These are phyloP conservation scores for Cladophialophora bantiana DNA, from an alignment of 2,329 filamentous ascomycete species.

Conservation along the genomic window DNA sequence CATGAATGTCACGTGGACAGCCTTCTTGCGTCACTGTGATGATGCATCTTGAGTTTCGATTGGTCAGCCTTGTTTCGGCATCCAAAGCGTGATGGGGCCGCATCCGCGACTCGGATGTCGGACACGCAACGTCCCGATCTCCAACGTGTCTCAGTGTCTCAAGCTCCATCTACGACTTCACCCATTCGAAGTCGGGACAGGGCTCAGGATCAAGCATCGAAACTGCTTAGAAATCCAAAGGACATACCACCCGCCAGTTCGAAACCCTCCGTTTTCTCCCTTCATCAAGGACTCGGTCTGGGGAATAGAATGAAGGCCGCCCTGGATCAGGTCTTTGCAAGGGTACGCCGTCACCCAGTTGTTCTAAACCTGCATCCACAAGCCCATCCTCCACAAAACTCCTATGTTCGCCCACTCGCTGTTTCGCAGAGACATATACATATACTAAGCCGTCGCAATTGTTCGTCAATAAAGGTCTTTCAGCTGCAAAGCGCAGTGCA, in stretches of 20 bases:
- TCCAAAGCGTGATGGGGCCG: background rate
- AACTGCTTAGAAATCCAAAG: background rate
- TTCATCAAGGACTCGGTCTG: background rate
- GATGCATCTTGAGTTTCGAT: background rate
- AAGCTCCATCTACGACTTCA: background rate
- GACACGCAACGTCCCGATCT: background rate
- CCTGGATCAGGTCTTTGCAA: constrained; percentile 26
- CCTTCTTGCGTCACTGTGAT: background rate
- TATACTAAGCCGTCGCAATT: constrained; percentile 17
- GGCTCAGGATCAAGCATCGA: background rate
- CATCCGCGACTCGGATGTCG: background rate
- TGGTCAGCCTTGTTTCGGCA: background rate
- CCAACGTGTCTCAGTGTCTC: background rate
- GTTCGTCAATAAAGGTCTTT: constrained; percentile 20
- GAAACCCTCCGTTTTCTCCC: background rate
- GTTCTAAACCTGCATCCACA: constrained; percentile 4
- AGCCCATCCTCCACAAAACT: background rate
- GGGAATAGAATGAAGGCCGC: constrained; percentile 17
- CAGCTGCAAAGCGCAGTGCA: constrained; percentile 29
- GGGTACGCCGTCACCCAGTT: constrained; percentile 24
- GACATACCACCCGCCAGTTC: background rate
- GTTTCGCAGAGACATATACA: background rate
- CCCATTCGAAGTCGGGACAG: background rate
- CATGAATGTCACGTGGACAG: background rate
- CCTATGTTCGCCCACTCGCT: background rate